Conservation (phyloP, 2,329 filamentous ascomycete species). For the Aureobasidium mangrovei region DNA sequence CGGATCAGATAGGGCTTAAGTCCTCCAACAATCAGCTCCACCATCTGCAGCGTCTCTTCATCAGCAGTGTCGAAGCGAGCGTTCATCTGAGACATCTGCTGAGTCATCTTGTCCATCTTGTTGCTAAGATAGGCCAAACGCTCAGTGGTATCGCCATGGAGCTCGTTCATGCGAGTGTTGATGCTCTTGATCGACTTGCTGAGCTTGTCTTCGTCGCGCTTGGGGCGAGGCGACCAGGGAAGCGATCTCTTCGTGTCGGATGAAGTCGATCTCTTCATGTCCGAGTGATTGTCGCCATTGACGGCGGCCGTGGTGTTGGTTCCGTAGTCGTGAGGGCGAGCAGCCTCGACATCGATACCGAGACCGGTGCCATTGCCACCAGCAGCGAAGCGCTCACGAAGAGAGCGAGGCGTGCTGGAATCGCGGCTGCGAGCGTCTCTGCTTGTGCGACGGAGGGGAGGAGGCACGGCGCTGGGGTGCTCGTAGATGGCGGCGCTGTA, state of each 20-base stretch:
- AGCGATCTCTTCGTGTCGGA: too few relatives aligned
- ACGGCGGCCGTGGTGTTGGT: too few relatives aligned
- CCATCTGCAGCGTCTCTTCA: too few relatives aligned
- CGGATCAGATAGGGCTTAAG: too few relatives aligned
- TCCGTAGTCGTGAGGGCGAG: background rate
- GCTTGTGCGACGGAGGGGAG: background rate
- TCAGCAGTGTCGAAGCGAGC: too few relatives aligned
- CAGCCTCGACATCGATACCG: background rate
- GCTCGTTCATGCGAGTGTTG: background rate
- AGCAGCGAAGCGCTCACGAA: background rate
- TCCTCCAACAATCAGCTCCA: too few relatives aligned
- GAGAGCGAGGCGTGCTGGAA: background rate
- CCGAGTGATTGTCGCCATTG: too few relatives aligned
- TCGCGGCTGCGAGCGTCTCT: background rate
- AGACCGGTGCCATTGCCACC: background rate
- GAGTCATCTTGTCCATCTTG: background rate
- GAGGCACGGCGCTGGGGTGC: background rate
- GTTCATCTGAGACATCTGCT: too few relatives aligned
- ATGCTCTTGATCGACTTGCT: background rate
- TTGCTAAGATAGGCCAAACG: background rate
- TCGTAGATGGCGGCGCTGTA: background rate
- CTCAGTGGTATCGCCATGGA: background rate
- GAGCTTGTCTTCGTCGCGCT: background rate
- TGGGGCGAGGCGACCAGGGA: too few relatives aligned
- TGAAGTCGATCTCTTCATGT: too few relatives aligned